phyloP scores from a whole-genome alignment of 2,329 filamentous ascomycete genomes.

The Apiospora malaysiana region DNA sequence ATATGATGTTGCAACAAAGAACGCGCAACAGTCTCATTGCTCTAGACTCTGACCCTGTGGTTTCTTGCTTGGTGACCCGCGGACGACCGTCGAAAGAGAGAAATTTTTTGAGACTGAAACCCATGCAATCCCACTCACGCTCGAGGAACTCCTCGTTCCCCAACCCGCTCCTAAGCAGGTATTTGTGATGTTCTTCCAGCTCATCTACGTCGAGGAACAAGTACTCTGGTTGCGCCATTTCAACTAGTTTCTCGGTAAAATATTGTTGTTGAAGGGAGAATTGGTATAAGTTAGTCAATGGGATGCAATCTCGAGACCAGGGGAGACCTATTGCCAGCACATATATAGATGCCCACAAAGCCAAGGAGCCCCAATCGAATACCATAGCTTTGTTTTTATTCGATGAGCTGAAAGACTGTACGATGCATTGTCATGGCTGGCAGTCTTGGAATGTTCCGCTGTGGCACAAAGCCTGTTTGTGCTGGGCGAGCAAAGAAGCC shows the following conservation, averaged over 20 bases:
- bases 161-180: not conserved
- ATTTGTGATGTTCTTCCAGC: not conserved
- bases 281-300: not conserved
- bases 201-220: not conserved
- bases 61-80: not conserved
- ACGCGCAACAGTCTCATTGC: not conserved
- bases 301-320: not conserved
- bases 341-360: not conserved
- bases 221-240: not conserved
- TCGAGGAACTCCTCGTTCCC: not conserved
- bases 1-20: not conserved
- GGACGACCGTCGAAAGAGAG: slow-evolving; percentile 1
- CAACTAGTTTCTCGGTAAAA: not conserved
- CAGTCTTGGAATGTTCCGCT: not conserved
- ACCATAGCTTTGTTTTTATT: not conserved
- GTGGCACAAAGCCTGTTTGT: not conserved
- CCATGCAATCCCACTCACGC: slow-evolving; percentile 4
- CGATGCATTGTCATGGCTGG: not conserved
- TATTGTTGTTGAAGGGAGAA: not conserved
- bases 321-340: not conserved
- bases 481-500: not conserved
- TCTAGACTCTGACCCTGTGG: not conserved
- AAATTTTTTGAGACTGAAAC: not conserved
- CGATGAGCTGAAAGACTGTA: not conserved
- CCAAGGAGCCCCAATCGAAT: not conserved